These are phyloP conservation scores for Talaromyces albobiverticillius DNA, from an alignment of 2,329 filamentous ascomycete species.

Conservation along the genomic window DNA sequence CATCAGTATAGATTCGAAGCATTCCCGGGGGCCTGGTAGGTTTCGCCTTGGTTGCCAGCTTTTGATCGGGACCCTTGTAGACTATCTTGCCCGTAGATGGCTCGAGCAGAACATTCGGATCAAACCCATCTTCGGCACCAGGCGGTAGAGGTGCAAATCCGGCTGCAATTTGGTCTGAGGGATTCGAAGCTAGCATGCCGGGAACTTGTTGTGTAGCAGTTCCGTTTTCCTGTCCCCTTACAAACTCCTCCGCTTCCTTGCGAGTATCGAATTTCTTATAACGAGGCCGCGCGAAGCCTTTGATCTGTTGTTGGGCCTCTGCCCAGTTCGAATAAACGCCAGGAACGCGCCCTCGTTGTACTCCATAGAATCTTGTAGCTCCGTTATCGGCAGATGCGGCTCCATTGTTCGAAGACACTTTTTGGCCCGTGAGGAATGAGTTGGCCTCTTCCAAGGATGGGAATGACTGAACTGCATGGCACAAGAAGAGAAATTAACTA, in stretches of 20 bases:
- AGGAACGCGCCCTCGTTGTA: constrained; percentile 56
- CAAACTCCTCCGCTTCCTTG: constrained; percentile 75
- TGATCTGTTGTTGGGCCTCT: constrained; percentile 69
- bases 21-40: constrained; percentile 47
- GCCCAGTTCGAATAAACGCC: constrained; percentile 67
- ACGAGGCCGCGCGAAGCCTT: constrained; percentile 65
- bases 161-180: constrained; percentile 47
- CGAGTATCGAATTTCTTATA: constrained; percentile 67
- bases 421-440: constrained; percentile 67
- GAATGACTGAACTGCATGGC: constrained; percentile 72
- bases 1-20: constrained; percentile 63
- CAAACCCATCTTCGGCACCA: constrained; percentile 61
- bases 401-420: constrained; percentile 33
- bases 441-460: constrained; percentile 70
- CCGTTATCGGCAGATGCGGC: constrained; percentile 31
- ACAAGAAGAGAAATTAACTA: neutral
- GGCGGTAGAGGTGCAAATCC: constrained; percentile 55
- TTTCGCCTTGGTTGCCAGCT: constrained; percentile 45
- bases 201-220: constrained; percentile 28
- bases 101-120: constrained; percentile 56
- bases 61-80: constrained; percentile 54
- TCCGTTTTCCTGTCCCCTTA: constrained; percentile 37
- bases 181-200: constrained; percentile 39
- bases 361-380: constrained; percentile 57
- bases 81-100: constrained; percentile 52